phyloP scores from a whole-genome alignment of 108 stramenopile genomes.

The Chaetoceros tenuissimus region DNA sequence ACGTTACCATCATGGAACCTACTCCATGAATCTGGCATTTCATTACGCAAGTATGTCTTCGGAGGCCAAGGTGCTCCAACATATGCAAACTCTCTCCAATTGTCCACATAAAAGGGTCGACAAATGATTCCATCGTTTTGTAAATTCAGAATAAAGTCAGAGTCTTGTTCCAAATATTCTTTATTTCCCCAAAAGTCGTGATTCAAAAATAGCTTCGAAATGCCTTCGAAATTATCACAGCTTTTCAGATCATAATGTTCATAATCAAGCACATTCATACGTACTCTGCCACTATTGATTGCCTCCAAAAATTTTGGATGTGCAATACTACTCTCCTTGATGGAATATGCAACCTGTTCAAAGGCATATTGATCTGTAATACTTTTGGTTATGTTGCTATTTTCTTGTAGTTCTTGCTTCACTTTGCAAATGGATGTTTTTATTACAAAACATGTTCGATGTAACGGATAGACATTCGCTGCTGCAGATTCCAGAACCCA shows the following conservation, averaged over 20 bases:
- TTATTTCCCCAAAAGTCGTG: constrained; percentile 7
- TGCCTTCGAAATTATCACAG: constrained; percentile 12
- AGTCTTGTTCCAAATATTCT: constrained; percentile 3
- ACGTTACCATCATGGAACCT: constrained; percentile 1
- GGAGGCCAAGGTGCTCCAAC: constrained; percentile 10
- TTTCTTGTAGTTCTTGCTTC: too few species aligned
- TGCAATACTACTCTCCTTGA: too few species aligned
- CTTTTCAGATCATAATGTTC: constrained; percentile 4
- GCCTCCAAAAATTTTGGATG: neutral
- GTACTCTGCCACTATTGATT: constrained; percentile 5
- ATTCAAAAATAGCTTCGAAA: constrained; percentile 2
- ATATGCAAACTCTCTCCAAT: constrained; percentile 9
- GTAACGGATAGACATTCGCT: neutral
- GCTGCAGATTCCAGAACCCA: constrained; percentile 10
- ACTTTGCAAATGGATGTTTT: constrained; percentile 1
- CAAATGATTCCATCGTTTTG: constrained; percentile 16
- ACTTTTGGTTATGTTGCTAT: too few species aligned
- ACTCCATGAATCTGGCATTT: constrained; percentile 5
- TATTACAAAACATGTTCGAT: neutral
- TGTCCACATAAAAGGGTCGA: constrained; percentile 2
- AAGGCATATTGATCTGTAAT: too few species aligned
- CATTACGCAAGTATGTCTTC: neutral
- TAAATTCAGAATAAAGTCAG: constrained; percentile 8
- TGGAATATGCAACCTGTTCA: too few species aligned
- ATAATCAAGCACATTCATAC: constrained; percentile 9